Evolutionary conservation across 176 grass and related monocot species (phyloP), one percentile per base, ranked within the genome.

Genomic region (Dendrocalamus sinicus): DNA sequence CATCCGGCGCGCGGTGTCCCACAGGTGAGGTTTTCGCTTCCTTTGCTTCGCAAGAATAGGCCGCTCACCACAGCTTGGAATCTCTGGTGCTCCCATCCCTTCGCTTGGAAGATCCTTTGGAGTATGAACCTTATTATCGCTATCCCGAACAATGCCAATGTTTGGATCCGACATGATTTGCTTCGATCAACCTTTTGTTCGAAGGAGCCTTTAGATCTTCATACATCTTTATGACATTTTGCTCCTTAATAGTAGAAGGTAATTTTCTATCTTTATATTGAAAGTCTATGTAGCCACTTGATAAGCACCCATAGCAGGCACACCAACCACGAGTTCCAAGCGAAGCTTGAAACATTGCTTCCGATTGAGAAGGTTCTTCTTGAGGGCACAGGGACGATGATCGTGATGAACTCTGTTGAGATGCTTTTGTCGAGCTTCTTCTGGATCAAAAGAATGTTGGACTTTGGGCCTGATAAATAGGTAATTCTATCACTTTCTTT

Each of bases 251-350:
- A 60, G 53, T 59, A 10, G 78, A 83, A 70, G 90, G 77, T 32
- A 86, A 80, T 75, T 88, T 89, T 67, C 73, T 63, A 37, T 92
- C 89, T 55, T 82, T 88, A 50, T 83, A 64, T 84, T 79, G 71
- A 85, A 89, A 63, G 66, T 94, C 84, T 79, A 94, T 77, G 65
- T 88, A 96, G 23, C 92, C 96, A 84, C 32, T 84, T 94, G 87
- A 85, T 96, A 91, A 79, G 94, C 92, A 79, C 82, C 90, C 70
- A 94, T 72, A 68, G 75, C 90, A 84, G 90, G 90, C 45, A 84
- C 90, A 51, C 90, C 96, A 69, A 94, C 76, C 12, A 91, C 47
- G 39, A 78, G 93, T 83, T 24, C 96, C 96, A 91, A 99, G 28
- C 46, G n/a, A 76, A 98, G 3, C 74, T 92, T 88, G 89, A 83